phyloP scores from a whole-genome alignment of 495 filamentous ascomycete species.

The Penicillium alfredii region DNA sequence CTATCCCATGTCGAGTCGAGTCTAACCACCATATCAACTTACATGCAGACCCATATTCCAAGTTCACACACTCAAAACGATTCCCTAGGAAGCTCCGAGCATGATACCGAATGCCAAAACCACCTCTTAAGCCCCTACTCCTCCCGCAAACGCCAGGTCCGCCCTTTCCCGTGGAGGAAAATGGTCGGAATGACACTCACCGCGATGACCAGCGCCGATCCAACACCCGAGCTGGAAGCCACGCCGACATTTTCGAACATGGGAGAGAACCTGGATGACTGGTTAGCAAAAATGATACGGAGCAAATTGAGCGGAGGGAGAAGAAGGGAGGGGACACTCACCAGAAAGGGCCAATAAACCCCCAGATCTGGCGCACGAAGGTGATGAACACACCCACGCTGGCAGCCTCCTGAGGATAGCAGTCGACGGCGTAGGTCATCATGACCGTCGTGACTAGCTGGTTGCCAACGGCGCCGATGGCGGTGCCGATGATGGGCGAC shows the following conservation, averaged over 20 bases:
- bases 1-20: slow-evolving; percentile 4
- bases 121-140: slow-evolving; percentile 1
- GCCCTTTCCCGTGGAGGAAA: slow-evolving; percentile 27
- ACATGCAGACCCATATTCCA: not conserved
- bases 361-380: slow-evolving; percentile 48
- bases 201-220: slow-evolving; percentile 26
- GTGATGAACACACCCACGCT: slow-evolving; percentile 51
- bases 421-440: slow-evolving; percentile 50
- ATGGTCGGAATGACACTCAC: slow-evolving; percentile 35
- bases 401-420: slow-evolving; percentile 40
- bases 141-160: slow-evolving; percentile 15
- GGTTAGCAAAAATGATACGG: slow-evolving; percentile 5
- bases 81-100: too few species aligned
- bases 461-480: slow-evolving; percentile 46
- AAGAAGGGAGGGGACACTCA: slow-evolving; percentile 11
- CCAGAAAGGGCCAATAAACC: slow-evolving; percentile 54
- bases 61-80: too few species aligned
- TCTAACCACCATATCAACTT: too few species aligned
- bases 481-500: slow-evolving; percentile 45
- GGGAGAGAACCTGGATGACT: slow-evolving; percentile 28
- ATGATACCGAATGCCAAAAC: too few species aligned
- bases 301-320: slow-evolving; percentile 1
- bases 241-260: slow-evolving; percentile 43
- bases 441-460: slow-evolving; percentile 52
- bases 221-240: slow-evolving; percentile 34